Conservation (phyloP, 495 filamentous ascomycete species). For the Hypomontagnella submonticulosa region DNA sequence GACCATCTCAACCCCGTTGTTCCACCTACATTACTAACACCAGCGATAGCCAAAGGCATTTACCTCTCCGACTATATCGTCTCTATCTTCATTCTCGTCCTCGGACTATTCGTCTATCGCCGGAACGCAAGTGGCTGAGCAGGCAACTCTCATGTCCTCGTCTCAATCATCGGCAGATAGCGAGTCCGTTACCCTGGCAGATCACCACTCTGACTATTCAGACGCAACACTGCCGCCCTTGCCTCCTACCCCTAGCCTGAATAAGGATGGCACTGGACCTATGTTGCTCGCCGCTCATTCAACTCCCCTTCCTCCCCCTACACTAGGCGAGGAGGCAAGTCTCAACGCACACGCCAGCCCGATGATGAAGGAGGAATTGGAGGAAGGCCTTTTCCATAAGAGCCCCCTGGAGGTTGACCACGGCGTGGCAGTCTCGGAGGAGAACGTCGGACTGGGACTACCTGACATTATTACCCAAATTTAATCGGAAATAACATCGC, state of each 20-base stretch:
- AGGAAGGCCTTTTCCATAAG: constrained; percentile 39
- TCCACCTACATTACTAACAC: constrained; percentile 16
- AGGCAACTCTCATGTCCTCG: no score
- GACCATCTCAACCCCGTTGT: constrained; percentile 8
- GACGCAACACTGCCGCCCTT: background rate
- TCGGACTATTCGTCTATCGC: background rate
- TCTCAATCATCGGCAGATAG: no score
- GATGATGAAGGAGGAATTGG: constrained; percentile 28
- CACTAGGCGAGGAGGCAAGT: constrained; percentile 34
- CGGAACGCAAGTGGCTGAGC: background rate
- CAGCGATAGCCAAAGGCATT: constrained; percentile 11
- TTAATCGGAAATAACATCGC: constrained; percentile 17
- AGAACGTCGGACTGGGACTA: constrained; percentile 62
- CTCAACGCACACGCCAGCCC: constrained; percentile 10
- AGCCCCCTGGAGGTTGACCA: constrained; percentile 56
- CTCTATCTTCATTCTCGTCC: background rate
- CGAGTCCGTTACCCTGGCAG: no score
- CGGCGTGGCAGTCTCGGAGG: constrained; percentile 69
- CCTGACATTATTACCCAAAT: constrained; percentile 63
- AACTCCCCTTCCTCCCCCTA: constrained; percentile 33
- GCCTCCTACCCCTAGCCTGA: background rate
- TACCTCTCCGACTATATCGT: constrained; percentile 9
- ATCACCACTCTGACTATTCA: background rate
- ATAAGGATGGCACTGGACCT: background rate
- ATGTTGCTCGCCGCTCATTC: constrained; percentile 21